Evolutionary conservation across 2,329 filamentous ascomycete species (phyloP).

Genomic region (Chaetomium sp.): DNA sequence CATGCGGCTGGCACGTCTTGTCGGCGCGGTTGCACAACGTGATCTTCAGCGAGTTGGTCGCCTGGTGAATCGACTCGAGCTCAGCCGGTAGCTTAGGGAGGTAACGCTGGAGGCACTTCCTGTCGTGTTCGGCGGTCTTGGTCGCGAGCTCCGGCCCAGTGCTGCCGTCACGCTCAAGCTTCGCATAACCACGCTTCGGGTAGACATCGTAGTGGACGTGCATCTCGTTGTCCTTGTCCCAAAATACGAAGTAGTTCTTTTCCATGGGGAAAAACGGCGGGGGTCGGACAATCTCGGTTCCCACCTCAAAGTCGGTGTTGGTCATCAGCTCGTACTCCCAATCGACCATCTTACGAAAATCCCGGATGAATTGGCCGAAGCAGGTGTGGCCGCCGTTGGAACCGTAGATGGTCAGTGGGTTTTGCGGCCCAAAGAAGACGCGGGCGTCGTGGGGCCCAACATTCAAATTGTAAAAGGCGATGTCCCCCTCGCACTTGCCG

Average conservation of each 20-base stretch:
- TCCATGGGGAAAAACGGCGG: constrained; percentile 50
- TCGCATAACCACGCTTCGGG: constrained; percentile 54
- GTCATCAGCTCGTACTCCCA: constrained; percentile 41
- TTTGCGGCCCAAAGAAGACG: constrained; percentile 56
- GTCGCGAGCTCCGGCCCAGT: constrained; percentile 52
- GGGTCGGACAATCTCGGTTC: constrained; percentile 56
- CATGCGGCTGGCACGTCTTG: constrained; percentile 44
- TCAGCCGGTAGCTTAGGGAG: constrained; percentile 45
- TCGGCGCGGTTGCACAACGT: constrained; percentile 57
- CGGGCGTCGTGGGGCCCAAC: constrained; percentile 61
- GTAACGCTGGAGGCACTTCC: constrained; percentile 49
- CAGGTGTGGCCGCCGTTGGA: constrained; percentile 58
- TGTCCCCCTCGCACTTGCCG: constrained; percentile 49
- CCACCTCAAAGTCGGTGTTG: constrained; percentile 43
- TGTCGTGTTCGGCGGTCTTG: constrained; percentile 43
- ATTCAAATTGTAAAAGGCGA: constrained; percentile 47
- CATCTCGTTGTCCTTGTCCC: constrained; percentile 50
- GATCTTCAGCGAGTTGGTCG: constrained; percentile 59
- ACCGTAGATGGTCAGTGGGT: constrained; percentile 56
- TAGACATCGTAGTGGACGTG: constrained; percentile 58
- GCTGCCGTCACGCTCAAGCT: constrained; percentile 48
- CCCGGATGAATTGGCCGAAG: constrained; percentile 59
- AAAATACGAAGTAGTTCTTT: constrained; percentile 67
- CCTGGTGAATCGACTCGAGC: constrained; percentile 58
- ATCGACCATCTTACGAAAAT: constrained; percentile 53